Percentiles rank a stretch among this genome's conserved stretches.
Evolutionary conservation across 2,329 filamentous ascomycete species (phyloP).

Genomic region (Kalaharituber pfeilii): DNA sequence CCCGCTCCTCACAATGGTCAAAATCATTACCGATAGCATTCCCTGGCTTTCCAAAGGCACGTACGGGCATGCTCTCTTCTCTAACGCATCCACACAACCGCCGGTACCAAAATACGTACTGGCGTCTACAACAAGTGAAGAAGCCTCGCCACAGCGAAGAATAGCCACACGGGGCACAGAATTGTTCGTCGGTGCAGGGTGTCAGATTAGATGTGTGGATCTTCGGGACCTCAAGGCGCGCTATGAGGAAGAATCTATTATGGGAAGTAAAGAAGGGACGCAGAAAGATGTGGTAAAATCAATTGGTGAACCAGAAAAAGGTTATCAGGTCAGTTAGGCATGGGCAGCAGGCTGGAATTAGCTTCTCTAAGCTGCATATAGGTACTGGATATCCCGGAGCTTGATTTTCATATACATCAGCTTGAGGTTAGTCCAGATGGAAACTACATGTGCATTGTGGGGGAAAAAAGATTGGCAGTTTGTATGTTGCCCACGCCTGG

Average conservation of each 20-base stretch:
- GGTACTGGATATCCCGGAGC: conserved; percentile 18
- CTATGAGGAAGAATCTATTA: conserved; percentile 3
- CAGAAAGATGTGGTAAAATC: not conserved
- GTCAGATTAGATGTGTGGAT: conserved; percentile 83
- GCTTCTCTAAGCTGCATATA: conserved; percentile 4
- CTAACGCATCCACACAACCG: conserved; percentile 32
- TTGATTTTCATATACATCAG: conserved; percentile 22
- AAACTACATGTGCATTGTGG: conserved; percentile 19
- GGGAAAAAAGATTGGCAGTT: conserved; percentile 20
- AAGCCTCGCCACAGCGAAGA: conserved; percentile 37
- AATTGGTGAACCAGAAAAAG: conserved; percentile 4
- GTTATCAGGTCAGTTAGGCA: conserved; percentile 8
- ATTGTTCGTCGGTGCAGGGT: conserved; percentile 73
- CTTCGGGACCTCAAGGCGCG: conserved; percentile 55
- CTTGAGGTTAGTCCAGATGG: conserved; percentile 21
- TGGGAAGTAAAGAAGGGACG: conserved; percentile 8
- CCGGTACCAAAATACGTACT: conserved; percentile 24
- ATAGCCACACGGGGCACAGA: conserved; percentile 73
- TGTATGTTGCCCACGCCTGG: conserved; percentile 16
- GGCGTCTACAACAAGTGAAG: conserved; percentile 10
- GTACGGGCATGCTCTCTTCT: conserved; percentile 64
- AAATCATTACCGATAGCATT: conserved; percentile 69
- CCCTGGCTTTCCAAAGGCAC: conserved; percentile 67
- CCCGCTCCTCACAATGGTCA: conserved; percentile 48
- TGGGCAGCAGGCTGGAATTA: not conserved